phyloP scores from a whole-genome alignment of 2,329 filamentous ascomycete species.

The Aureobasidium sp. region DNA sequence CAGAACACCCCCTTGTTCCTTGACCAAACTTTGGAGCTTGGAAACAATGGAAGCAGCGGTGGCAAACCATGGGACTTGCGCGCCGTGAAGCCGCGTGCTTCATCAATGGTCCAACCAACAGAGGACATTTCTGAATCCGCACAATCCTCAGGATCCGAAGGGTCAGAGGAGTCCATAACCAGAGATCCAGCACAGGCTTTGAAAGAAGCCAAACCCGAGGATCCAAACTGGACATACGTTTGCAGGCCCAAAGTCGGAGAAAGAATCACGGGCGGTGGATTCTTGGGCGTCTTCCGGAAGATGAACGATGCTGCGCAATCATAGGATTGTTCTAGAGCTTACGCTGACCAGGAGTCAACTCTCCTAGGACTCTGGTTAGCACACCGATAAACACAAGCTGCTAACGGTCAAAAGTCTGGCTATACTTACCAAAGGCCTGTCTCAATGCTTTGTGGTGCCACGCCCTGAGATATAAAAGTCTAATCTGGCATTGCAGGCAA shows the following conservation, averaged over 20 bases:
- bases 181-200: background rate
- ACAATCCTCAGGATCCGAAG: conserved; percentile 2
- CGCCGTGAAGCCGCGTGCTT: conserved; percentile 36
- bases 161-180: background rate
- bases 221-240: conserved; percentile 23
- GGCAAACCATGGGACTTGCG: conserved; percentile 59
- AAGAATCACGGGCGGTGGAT: conserved; percentile 30
- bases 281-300: conserved; percentile 30
- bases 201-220: conserved; percentile 1
- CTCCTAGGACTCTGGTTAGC: background rate
- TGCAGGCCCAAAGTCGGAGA: conserved; percentile 35
- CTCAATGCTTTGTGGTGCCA: background rate
- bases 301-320: conserved; percentile 7
- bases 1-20: conserved; percentile 48
- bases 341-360: background rate
- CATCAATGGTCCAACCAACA: conserved; percentile 12
- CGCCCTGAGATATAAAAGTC: background rate
- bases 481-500: background rate
- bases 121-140: background rate
- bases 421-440: background rate
- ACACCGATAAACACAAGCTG: background rate
- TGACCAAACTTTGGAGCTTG: conserved; percentile 54
- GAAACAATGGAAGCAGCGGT: conserved; percentile 39
- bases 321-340: background rate
- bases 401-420: too few relatives aligned